Base-by-base conservation (phyloP, 176 grass and related monocot species). In the Juncus inflexus region DNA sequence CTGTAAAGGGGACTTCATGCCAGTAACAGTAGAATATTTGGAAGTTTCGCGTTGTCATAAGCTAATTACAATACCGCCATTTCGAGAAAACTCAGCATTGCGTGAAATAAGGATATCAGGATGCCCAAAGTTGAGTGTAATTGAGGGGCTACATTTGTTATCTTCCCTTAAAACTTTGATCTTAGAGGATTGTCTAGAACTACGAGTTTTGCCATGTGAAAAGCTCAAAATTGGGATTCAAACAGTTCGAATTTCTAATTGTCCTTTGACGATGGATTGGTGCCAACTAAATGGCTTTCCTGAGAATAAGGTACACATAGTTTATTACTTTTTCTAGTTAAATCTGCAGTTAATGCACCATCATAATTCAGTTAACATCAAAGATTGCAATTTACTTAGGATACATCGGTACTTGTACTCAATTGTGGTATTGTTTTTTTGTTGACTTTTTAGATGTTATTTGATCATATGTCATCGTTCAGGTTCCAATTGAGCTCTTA, bases 221-320 rank as follows among this genome's bases (percentile, higher is more conserved):
- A 62, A 42, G 12, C 38, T 57, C 10, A 3, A 38, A 15, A 50
- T 12, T 12, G 13, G 47, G 3, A 9, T 47, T 51, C 16, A 6
- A 12, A 47, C 43, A 1, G 28, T 38, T 37, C 10, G 9, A 12
- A 51, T 37, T 35, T 0, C 9, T 68, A 4, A 14, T 54, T 68
- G 65, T 52, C 65, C 65, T 37, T 36, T 68, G 9, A 54, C 52
- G 2, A 55, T 7, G 12, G 9, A 54, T 51, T 55, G 65, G 65
- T 55, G 28, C 19, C 49, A 10, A 35, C 3, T 12, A 52, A 68
- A 68, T 7, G 36, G 1, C 28, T 52, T 55, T 19, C 37, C 65
- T 15, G 43, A 45, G 15, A 0, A 12, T 1, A n/a, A 50, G 41
- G 14, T 50, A 28, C 19, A 28, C 19, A 28, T 28, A 28, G 19